Evolutionary conservation across 2,329 filamentous ascomycete genomes (phyloP).

Genomic region (Botrytis fragariae): DNA sequence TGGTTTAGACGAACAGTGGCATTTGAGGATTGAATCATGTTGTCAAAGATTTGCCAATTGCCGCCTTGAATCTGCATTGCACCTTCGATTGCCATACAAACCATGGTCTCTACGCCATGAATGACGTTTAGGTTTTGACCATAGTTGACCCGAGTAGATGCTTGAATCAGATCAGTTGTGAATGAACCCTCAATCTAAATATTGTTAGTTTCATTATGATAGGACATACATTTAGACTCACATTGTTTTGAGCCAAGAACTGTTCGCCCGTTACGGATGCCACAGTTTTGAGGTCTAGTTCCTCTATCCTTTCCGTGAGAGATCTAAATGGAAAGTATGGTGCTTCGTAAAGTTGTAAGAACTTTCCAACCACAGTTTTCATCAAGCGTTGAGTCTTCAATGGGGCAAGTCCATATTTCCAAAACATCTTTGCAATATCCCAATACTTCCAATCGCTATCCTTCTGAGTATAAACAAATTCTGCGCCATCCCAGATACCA

Average conservation of each 20-base stretch:
- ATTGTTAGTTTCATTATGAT: constrained; percentile 20
- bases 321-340: constrained; percentile 83
- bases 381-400: constrained; percentile 71
- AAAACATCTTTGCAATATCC: constrained; percentile 75
- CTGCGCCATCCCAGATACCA: constrained; percentile 79
- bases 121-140: constrained; percentile 83
- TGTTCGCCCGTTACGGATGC: constrained; percentile 72
- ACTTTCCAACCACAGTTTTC: constrained; percentile 66
- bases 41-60: constrained; percentile 92
- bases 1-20: constrained; percentile 65
- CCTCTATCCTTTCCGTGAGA: constrained; percentile 64
- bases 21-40: constrained; percentile 67
- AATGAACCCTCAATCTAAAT: constrained; percentile 62
- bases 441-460: constrained; percentile 68
- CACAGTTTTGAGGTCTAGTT: constrained; percentile 63
- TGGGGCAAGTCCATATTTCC: constrained; percentile 81
- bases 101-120: constrained; percentile 85
- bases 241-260: constrained; percentile 64
- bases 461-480: constrained; percentile 67
- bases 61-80: constrained; percentile 77
- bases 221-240: constrained; percentile 33
- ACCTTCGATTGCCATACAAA: constrained; percentile 82
- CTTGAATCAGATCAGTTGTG: constrained; percentile 79
- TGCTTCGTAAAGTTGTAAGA: constrained; percentile 75
- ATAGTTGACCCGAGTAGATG: constrained; percentile 91